Base-by-base conservation (phyloP, 768 basidiomycete genomes). In the Gautieria morchelliformis region DNA sequence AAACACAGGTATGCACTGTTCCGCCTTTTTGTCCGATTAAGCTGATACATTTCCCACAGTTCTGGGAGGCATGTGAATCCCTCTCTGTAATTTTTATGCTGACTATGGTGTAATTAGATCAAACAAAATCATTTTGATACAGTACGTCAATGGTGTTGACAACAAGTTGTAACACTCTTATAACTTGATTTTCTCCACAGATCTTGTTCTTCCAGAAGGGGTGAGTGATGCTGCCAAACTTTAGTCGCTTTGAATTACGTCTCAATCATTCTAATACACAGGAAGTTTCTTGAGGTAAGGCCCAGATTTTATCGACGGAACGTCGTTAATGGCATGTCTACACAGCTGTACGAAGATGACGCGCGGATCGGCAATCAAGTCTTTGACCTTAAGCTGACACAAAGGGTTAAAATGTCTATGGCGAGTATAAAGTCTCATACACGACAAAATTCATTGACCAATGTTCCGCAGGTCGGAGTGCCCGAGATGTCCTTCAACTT, bases 131-230 rank as follows among this genome's bases (percentile, higher is more conserved):
- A 98, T 67, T 97, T 83, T 67, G 96, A 99, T 70, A 99, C 96
- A 17, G 87, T 89, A 63, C 60, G 68, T 57, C 63, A 33, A 17
- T 17, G 42, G 5, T 22, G 44, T 32, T 41, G 30, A 69, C 35
- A 37, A 37, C 35, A 37, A 37, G 35, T 9, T 37, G 35, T 37
- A 37, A 14, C 2, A 2, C 35, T 2, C 35, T 37, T 9, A 37
- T 2, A 37, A 37, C 10, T 9, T 37, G 42, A 44, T 48, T 61
- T 24, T 59, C 30, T 62, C 9, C 4, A 27, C 62, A 87, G 85
- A 78, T 96, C 44, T 70, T 98, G 48, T 97, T 98, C 76, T 99
- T 98, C 73, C 96, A 99, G 71, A 98, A 99, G 81, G 96, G 96
- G 87, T 87, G 63, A 48, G 69, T 62, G 59, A 27, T 24, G 1